Conservation (phyloP, 345 rosid genomes). For the Punica granatum region DNA sequence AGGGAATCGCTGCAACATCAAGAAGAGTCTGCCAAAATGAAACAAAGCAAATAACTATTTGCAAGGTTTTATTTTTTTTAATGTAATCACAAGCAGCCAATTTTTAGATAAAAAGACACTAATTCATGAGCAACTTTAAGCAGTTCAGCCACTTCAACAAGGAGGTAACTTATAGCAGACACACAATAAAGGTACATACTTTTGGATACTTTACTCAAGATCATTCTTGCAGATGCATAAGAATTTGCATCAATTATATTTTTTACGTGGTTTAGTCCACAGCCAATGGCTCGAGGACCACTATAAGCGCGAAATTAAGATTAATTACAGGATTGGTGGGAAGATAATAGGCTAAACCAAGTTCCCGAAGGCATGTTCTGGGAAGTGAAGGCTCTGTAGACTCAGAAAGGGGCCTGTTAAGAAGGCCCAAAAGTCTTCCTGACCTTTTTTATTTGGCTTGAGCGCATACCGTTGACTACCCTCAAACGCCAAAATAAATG, state of each 20-base stretch:
- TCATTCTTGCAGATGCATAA: neutral
- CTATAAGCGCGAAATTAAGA: neutral
- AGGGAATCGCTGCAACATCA: constrained; percentile 92
- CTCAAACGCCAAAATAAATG: neutral
- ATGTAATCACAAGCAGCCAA: neutral
- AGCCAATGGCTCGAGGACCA: neutral
- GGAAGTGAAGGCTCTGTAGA: neutral
- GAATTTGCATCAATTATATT: neutral
- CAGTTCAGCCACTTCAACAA: neutral
- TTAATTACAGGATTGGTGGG: neutral
- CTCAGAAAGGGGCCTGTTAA: neutral
- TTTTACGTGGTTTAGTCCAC: neutral
- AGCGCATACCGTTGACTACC: neutral
- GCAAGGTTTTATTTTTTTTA: neutral
- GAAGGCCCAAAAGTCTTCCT: neutral
- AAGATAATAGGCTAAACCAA: neutral
- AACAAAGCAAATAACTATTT: neutral
- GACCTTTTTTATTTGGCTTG: neutral
- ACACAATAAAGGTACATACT: neutral
- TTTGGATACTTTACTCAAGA: neutral
- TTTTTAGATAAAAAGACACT: neutral
- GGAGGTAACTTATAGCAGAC: neutral
- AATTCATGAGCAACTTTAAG: neutral
- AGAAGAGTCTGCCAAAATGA: constrained; percentile 60
- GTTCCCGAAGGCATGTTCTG: neutral